Conservation (phyloP, 495 filamentous ascomycete species). For the Lasiosphaeria miniovina region DNA sequence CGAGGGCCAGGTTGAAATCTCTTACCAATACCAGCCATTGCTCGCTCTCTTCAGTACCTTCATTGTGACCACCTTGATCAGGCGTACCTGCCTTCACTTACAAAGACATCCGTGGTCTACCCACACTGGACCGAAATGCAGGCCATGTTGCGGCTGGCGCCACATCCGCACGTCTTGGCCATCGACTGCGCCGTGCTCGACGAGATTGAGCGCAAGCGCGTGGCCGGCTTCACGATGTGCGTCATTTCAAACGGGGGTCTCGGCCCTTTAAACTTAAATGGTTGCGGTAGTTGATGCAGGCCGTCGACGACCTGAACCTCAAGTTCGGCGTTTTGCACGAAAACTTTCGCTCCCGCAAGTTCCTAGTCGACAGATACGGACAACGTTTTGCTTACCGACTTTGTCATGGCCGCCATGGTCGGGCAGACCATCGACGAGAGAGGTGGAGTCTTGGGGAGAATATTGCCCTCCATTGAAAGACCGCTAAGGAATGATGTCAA, state of each 20-base stretch:
- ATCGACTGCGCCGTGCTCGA: conserved; percentile 40
- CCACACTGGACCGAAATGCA: conserved; percentile 2
- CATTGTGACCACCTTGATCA: too few species aligned
- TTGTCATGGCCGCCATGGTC: conserved; percentile 26
- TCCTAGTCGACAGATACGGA: conserved; percentile 15
- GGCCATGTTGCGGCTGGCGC: conserved; percentile 6
- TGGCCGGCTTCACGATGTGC: conserved; percentile 39
- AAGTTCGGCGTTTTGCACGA: conserved; percentile 33
- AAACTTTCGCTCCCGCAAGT: conserved; percentile 15
- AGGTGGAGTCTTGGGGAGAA: conserved; percentile 6
- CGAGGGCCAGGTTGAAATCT: too few species aligned
- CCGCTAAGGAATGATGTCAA: conserved; percentile 34
- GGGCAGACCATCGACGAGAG: not conserved
- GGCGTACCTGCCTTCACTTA: too few species aligned
- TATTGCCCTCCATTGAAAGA: not conserved
- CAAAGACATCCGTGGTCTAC: too few species aligned
- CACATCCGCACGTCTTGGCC: conserved; percentile 36
- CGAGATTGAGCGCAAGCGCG: conserved; percentile 25
- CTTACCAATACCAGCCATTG: too few species aligned
- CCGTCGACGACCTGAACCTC: conserved; percentile 43
- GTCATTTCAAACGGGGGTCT: conserved; percentile 39
- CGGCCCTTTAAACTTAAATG: conserved; percentile 34
- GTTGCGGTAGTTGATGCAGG: conserved; percentile 36
- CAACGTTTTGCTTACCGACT: conserved; percentile 13
- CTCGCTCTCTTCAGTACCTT: too few species aligned